Base-by-base conservation (phyloP, 1,139 yeast species). In the Kazachstania sp. region DNA sequence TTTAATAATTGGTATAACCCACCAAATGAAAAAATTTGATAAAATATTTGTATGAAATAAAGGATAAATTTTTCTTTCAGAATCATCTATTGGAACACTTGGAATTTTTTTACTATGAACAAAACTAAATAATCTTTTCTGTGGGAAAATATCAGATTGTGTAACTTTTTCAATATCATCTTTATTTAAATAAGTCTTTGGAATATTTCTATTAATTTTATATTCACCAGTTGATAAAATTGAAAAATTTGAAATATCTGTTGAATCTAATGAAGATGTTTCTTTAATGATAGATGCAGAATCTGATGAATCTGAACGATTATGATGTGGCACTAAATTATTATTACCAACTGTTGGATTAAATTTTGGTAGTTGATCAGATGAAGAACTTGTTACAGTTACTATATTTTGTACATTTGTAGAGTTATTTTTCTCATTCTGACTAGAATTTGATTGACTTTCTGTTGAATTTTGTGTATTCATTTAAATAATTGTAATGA, bases 1-100 rank as follows among this genome's bases (percentile, higher is more conserved):
- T 36, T 67, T 71, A 57, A 83, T 57, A 3, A 82, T 51, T 0
- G 86, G 85, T 16, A 66, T 51, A 38, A 81, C 69, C 92, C 92
- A 83, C 61, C 72, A 64, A 54, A 78, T 78, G 41, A 79, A 74
- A 2, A 69, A 45, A 43, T 59, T 62, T 18, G 70, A 70, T 12
- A 73, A 20, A 8, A 68, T 50, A 48, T 69, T 69, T 1, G 71
- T 58, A 38, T 57, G 61, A 39, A 60, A 55, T 45, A 65, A 60
- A 0, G 81, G 82, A 55, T 67, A 76, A 1, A 56, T 60, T 20
- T 55, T 61, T 48, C 86, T 63, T 52, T 80, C 83, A 3, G 71
- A 72, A 16, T 73, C 74, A 3, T 41, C 47, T 35, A 66, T 57
- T 0, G 86, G 86, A 1, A 79, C 62, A 1, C 78, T 79, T 1